Evolutionary conservation across 169 alveolate genomes (phyloP), one percentile per base, ranked within the genome.

Genomic region (Plasmodium gaboni): DNA sequence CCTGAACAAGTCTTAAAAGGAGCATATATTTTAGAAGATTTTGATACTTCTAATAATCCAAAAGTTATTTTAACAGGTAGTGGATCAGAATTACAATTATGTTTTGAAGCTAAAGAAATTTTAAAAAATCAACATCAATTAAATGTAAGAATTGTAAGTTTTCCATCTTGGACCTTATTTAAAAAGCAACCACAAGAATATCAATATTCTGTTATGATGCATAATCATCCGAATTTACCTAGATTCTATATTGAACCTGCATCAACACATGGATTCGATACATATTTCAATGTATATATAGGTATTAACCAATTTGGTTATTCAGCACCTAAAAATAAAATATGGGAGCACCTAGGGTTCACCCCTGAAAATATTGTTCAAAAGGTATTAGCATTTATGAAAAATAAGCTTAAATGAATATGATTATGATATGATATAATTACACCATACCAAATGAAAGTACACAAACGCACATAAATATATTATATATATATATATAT

Each of bases 111-210:
- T 6, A 76, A 73, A 70, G 63, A 91, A 42, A 67, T 76, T 71
- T 64, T 93, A 73, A 86, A 88, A 69, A 24, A 19, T 38, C 80
- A 92, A 57, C 88, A 74, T 44, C 85, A 83, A 50, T 71, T 59
- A 53, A 80, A 91, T 70, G 94, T 93, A 6, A 96, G 97, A 55
- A 73, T 94, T 50, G 96, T 95, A 17, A 94, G 96, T 17, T 89
- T 95, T 76, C 96, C 96, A 17, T 94, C 95, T 71, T 95, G 96
- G 96, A 94, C 88, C 24, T 80, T 94, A 51, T 93, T 93, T 72
- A 92, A 70, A 53, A 92, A 89, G 53, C 96, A 95, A 88, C 51
- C 91, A 12, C 80, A 78, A 59, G 93, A 73, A 13, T 91, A 91
- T 76, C 87, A 83, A 85, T 44, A 55, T n/a, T 74, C 76, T 15